Percentiles rank a stretch among this genome's conserved stretches.
Conservation (phyloP, 306 rosid genomes). For the Glycyrrhiza uralensis region DNA sequence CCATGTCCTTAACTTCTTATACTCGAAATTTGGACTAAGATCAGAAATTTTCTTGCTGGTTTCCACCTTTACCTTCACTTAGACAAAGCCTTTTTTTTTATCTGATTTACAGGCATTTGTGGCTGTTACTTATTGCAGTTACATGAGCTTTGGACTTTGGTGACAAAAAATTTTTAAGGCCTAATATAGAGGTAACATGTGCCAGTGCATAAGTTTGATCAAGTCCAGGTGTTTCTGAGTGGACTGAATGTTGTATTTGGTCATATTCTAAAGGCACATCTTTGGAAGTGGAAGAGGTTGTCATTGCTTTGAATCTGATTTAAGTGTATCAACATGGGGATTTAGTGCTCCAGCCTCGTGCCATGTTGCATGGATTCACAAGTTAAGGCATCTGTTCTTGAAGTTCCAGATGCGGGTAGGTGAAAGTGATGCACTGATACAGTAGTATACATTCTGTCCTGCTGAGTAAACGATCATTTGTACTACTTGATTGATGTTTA, state of each 20-base stretch:
- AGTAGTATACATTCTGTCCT: neutral
- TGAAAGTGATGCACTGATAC: neutral
- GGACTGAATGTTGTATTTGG: conserved; percentile 9
- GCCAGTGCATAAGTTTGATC: conserved; percentile 11
- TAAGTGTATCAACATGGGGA: conserved; percentile 47
- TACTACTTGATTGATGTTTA: neutral
- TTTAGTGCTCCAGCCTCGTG: conserved; percentile 50
- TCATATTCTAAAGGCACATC: conserved; percentile 16
- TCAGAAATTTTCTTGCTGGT: neutral
- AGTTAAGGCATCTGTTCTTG: conserved; percentile 62
- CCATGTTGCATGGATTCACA: conserved; percentile 68
- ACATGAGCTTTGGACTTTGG: neutral
- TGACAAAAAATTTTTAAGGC: conserved; percentile 7
- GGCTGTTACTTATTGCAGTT: neutral
- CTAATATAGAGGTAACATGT: neutral
- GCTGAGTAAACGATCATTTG: neutral
- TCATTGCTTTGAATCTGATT: conserved; percentile 17
- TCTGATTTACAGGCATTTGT: conserved; percentile 15
- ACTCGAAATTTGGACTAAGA: neutral
- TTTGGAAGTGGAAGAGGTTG: conserved; percentile 27
- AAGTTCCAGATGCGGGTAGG: conserved; percentile 56
- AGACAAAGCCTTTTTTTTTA: neutral
- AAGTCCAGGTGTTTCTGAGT: conserved; percentile 24
- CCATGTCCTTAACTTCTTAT: neutral
- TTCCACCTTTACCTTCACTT: neutral